Percentiles rank a stretch among this genome's conserved stretches.
These are phyloP conservation scores for Cynara cardunculus DNA, from an alignment of 129 eudicot genomes.

Conservation along the genomic window DNA sequence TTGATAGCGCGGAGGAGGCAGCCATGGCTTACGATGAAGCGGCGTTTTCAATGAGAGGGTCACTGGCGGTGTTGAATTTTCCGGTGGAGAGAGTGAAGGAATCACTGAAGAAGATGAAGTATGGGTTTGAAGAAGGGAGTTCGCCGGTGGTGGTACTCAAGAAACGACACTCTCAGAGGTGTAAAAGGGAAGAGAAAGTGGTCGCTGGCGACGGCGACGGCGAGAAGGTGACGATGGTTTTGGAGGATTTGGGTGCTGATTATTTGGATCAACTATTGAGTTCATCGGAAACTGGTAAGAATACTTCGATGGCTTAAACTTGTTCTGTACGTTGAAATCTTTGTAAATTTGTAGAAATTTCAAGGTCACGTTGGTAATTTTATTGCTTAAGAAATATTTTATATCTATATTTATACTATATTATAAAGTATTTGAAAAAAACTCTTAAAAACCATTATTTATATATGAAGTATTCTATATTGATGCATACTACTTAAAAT, in stretches of 20 bases:
- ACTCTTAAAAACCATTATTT: too few species aligned
- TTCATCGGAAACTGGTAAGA: conserved; percentile 19
- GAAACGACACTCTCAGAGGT: conserved; percentile 45
- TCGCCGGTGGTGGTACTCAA: conserved; percentile 37
- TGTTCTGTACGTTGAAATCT: neutral
- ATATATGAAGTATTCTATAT: too few species aligned
- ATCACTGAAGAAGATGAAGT: conserved; percentile 54
- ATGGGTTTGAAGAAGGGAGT: conserved; percentile 35
- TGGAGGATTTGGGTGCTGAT: conserved; percentile 77
- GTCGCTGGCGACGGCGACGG: neutral
- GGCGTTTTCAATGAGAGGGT: conserved; percentile 65
- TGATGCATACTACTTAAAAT: too few species aligned
- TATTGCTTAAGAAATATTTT: neutral
- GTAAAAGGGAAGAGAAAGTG: conserved; percentile 24
- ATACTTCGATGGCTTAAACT: neutral
- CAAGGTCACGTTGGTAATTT: neutral
- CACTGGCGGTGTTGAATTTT: conserved; percentile 67
- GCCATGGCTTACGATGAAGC: conserved; percentile 87
- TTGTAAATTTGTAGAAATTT: neutral
- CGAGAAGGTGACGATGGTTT: conserved; percentile 39
- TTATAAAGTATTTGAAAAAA: too few species aligned
- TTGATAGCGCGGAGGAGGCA: conserved; percentile 71
- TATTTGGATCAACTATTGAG: conserved; percentile 52
- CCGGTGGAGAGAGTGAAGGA: conserved; percentile 67
- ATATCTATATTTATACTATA: too few species aligned